Base-by-base conservation (phyloP, 192 early-diverging fungal species). In the Gamsiella multidivaricata region DNA sequence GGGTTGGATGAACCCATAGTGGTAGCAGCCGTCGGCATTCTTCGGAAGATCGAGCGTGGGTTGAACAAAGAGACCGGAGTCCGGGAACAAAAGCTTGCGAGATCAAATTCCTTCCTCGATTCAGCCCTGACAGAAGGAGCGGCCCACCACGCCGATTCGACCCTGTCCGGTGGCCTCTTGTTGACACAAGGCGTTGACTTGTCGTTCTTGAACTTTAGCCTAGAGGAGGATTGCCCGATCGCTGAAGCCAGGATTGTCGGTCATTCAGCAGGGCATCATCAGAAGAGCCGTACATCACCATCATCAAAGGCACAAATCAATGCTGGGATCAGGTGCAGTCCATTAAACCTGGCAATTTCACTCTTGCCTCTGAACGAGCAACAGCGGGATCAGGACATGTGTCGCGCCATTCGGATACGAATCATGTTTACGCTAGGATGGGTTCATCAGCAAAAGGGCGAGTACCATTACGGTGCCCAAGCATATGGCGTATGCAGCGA, bases 401-500 rank as follows among this genome's bases (percentile, higher is more conserved):
- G 65, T 26, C 53, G 74, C 17, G 65, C 74, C 1, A 66, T 78
- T n/a, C 74, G 74, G 15, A 78, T 78, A 25, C 51, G 74, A 52
- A 34, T 64, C 54, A 63, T 78, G 74, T 78, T 52, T 41, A 78
- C 74, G 2, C 42, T 78, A 5, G 74, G 74, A n/a, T 78, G 74
- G 74, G 74, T 69, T 4, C 74, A 78, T 42, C 65, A 78, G 34
- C 55, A 65, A 25, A 69, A 63, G 54, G 65, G 65, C 39, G 65
- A 78, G 49, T 78, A 69, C 37, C 54, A 78, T 32, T 69, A 64
- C 28, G 74, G 60, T 2, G 74, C 65, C 9, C 65, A 78, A 29
- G 74, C 74, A 1, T 78, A 64, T 26, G 74, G 74, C 25, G 65
- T 78, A 28, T 78, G 74, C 37, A 69, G 74, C 39, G 74, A 78